Base-by-base conservation (phyloP, 805 yeast genomes). In the Cyberlindnera euphorbiae region DNA sequence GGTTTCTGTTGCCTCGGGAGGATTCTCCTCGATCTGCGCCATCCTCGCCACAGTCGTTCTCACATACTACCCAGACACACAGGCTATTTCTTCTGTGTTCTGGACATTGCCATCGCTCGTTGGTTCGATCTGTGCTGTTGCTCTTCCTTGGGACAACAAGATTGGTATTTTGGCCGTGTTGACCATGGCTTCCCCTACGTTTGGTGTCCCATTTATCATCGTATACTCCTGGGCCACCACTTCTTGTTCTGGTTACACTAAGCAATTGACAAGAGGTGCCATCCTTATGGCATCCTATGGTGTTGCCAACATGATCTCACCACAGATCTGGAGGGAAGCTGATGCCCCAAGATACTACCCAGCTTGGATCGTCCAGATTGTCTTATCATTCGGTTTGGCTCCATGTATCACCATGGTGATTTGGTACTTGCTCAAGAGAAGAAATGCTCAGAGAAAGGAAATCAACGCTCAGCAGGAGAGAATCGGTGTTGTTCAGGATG, bases 341-440 rank as follows among this genome's bases (percentile, higher is more conserved):
- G 69, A 68, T 44, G 62, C 67, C 7, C 79, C 80, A 32, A 55
- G 67, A 38, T 70, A 62, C 45, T 41, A 52, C 12, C 62, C 66
- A 2, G 70, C 76, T 8, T 69, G 82, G 81, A 59, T 67, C 35
- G 75, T 73, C 9, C 81, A 75, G 48, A 71, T 75, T 33, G 75
- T 73, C 9, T 45, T 73, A n/a, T 64, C 75, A 8, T 75, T 71
- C 50, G 55, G 62, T 26, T 28, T 59, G 9, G 70, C 79, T 1
- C 78, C 81, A 4, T 30, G 59, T 3, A 22, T 71, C 13, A 60
- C 71, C 5, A 34, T 68, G 4, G 57, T 69, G 3, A 71, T 71
- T 26, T 63, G 74, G 61, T 62, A 39, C 39, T 62, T 76, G 26
- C 54, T 77, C 32, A 57, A 50, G 17, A 58, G 48, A 36, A 64